Evolutionary conservation across 2,329 filamentous ascomycete genomes (phyloP), one percentile per base, ranked within the genome.

Genomic region (Fragosphaeria purpurea): DNA sequence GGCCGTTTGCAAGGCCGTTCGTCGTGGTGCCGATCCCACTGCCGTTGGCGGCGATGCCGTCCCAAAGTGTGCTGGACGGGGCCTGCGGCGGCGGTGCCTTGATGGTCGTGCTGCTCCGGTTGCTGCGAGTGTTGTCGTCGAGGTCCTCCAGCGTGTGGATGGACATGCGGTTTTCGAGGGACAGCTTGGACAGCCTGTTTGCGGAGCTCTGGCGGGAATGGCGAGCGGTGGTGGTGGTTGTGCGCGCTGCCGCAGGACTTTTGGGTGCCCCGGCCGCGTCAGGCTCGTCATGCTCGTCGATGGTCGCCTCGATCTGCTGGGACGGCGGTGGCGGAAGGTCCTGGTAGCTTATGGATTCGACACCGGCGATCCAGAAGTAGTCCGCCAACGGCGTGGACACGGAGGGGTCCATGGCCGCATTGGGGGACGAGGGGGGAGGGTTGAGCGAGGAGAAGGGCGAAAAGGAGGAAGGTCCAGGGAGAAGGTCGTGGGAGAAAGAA

Each of bases 301-400:
- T 84, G 48, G 78, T 82, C 22, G 72, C 70, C 52, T 79, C 77
- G 57, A 80, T 70, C 53, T 69, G 66, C 56, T 65, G 65, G 53
- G 56, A 67, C 57, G 62, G 57, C 47, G 66, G 63, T 42, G 62
- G 66, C 47, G 66, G 66, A 59, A 69, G 63, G 58, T 84, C 81
- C 55, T 79, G 74, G 69, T 85, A 84, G 51, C 77, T 75, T 58
- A 85, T 74, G 54, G 79, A 77, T 66, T 85, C 82, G 67, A 86
- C 74, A 61, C 82, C 82, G 58, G 82, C 82, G 64, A 86, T 85
- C 82, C 82, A 86, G 67, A 86, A 86, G 69, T 86, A 86, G 66
- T 86, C 82, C 66, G 82, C 82, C 64, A 86, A 73, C 62, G 82
- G 82, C 57, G 74, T 75, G 56, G 80, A 81, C 53, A 51, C 54